Percentiles rank a stretch among this genome's conserved stretches.
phyloP scores from a whole-genome alignment of 441 rosid species.

The Populus trichocarpa region DNA sequence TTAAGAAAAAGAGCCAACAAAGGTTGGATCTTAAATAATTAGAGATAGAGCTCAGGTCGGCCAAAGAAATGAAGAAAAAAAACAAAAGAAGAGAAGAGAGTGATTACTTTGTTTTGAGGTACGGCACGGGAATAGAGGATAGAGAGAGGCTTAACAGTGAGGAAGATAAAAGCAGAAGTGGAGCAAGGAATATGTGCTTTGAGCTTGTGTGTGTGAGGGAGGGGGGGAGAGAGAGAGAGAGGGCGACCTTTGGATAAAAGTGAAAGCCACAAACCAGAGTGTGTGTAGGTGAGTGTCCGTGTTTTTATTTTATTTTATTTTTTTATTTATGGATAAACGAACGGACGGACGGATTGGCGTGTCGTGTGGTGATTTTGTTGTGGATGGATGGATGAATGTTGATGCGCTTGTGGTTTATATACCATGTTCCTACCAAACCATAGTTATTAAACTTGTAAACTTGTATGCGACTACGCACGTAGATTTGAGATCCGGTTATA shows the following conservation, averaged over 20 bases:
- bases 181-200: background rate
- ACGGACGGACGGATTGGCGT: background rate
- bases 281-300: background rate
- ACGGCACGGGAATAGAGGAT: background rate
- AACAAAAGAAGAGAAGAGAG: background rate
- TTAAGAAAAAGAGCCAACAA: background rate
- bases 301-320: background rate
- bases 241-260: constrained; percentile 1
- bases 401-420: background rate
- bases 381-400: background rate
- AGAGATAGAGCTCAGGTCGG: background rate
- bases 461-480: no score
- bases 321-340: background rate
- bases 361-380: background rate
- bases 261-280: background rate
- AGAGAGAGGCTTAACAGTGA: background rate
- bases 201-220: background rate
- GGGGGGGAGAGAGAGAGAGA: background rate
- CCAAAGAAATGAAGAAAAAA: background rate
- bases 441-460: no score
- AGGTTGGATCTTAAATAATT: background rate
- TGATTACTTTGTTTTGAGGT: background rate
- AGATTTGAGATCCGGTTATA: no score
- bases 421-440: no score
- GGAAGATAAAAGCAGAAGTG: background rate